Percentiles rank a stretch among this genome's conserved stretches.
Evolutionary conservation across 2,329 filamentous ascomycete genomes (phyloP).

Genomic region (Hypoxylon rubiginosum): DNA sequence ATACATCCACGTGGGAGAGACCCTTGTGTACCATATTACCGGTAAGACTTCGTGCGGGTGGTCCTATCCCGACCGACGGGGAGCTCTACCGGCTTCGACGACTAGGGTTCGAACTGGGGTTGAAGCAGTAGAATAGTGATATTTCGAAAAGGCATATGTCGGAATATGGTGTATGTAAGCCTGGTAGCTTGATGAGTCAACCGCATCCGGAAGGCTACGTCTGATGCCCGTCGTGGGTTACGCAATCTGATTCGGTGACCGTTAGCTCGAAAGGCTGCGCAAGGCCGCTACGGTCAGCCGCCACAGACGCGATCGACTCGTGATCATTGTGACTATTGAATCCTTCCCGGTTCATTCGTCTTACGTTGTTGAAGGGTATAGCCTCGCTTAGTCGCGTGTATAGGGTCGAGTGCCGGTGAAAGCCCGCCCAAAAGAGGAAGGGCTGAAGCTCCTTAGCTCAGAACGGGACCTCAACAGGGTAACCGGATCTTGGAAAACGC

Average conservation of each 20-base stretch:
- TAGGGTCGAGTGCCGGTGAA: background rate
- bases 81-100: background rate
- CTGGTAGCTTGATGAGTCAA: conserved; percentile 1
- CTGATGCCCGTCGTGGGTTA: background rate
- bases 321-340: conserved; percentile 6
- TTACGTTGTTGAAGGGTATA: conserved; percentile 1
- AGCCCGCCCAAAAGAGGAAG: background rate
- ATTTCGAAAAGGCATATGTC: background rate
- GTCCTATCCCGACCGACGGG: background rate
- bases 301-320: background rate
- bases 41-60: background rate
- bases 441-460: background rate
- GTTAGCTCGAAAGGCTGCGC: conserved; percentile 2
- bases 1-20: background rate
- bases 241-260: background rate
- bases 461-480: background rate
- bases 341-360: conserved; percentile 3
- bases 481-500: conserved; percentile 4
- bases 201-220: background rate
- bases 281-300: background rate
- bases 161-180: background rate
- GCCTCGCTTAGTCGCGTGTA: conserved; percentile 3
- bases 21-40: background rate
- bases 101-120: background rate
- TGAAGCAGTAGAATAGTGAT: background rate